Evolutionary conservation across 805 yeast species (phyloP).

Genomic region (Middelhovenomyces tepae): DNA sequence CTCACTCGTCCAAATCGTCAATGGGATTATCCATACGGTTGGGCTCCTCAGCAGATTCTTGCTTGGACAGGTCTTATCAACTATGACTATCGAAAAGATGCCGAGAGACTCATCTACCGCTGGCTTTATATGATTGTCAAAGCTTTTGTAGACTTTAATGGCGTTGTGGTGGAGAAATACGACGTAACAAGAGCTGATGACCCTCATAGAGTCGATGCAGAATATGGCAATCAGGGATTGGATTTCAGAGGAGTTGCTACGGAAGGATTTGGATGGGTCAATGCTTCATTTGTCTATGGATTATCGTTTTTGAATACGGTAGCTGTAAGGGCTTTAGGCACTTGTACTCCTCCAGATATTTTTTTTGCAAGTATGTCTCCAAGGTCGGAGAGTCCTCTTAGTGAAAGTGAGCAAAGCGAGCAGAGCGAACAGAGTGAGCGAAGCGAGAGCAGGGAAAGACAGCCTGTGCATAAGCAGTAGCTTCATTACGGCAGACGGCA

Average conservation of each 20-base stretch:
- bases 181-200: conserved; percentile 75
- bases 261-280: conserved; percentile 98
- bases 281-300: conserved; percentile 74
- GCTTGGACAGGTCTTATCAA: conserved; percentile 81
- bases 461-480: conserved; percentile 2
- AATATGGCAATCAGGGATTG: conserved; percentile 93
- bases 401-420: not conserved
- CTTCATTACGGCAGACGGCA: too few relatives aligned
- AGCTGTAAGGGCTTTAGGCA: conserved; percentile 70
- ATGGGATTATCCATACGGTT: conserved; percentile 97
- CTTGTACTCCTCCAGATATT: conserved; percentile 62
- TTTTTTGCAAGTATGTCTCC: conserved; percentile 33
- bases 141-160: conserved; percentile 85
- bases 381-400: not conserved
- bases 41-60: conserved; percentile 97
- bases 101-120: conserved; percentile 66
- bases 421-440: too few relatives aligned
- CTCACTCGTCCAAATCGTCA: conserved; percentile 78
- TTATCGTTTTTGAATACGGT: conserved; percentile 54
- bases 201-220: conserved; percentile 90
- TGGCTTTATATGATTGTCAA: conserved; percentile 89
- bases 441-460: too few relatives aligned
- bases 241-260: conserved; percentile 88
- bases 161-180: conserved; percentile 92
- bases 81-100: conserved; percentile 59